Base-by-base conservation (phyloP, 805 yeast species). In the Spathaspora boniae region DNA sequence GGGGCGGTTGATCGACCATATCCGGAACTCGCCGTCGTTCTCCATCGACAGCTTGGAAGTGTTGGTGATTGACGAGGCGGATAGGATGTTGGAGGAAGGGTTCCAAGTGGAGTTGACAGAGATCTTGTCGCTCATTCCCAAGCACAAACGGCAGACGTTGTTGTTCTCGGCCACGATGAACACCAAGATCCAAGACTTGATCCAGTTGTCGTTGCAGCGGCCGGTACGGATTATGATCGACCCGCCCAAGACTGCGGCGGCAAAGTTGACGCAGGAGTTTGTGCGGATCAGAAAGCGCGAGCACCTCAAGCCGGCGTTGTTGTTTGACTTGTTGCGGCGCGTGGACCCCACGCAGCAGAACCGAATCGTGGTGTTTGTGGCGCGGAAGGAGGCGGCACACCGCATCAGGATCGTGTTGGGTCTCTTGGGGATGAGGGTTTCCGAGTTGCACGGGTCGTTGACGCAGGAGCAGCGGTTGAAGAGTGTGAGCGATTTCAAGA, bases 31-130 rank as follows among this genome's bases (percentile, higher is more conserved):
- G 5, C 87, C 96, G 6, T 82, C 93, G 34, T 93, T 93, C 58
- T 78, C 80, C 32, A 94, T 88, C 31, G 98, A 93, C 47, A 72
- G 80, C 22, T 93, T 93, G 33, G 98, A 93, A 65, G 85, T 93
- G 36, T 69, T 93, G 50, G 94, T 93, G 20, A 74, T 93, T 48
- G 98, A 93, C 68, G 98, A 93, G 69, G 98, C 98, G 41, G 98
- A 93, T 72, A 80, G 98, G 68, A 93, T 93, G 98, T 74, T 93
- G 49, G 99, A 93, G 58, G 99, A 93, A 64, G 99, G 99, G 54
- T 93, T 93, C 77, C 96, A 89, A 62, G 86, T 80, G 35, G 98
- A 93, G 62, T 70, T 93, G 47, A 82, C 87, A 14, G 98, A 93
- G 58, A 91, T 93, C 41, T 74, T 93, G 61, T 74, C 84, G 9